Conservation (phyloP, 129 eudicot genomes). For the Lonicera japonica region DNA sequence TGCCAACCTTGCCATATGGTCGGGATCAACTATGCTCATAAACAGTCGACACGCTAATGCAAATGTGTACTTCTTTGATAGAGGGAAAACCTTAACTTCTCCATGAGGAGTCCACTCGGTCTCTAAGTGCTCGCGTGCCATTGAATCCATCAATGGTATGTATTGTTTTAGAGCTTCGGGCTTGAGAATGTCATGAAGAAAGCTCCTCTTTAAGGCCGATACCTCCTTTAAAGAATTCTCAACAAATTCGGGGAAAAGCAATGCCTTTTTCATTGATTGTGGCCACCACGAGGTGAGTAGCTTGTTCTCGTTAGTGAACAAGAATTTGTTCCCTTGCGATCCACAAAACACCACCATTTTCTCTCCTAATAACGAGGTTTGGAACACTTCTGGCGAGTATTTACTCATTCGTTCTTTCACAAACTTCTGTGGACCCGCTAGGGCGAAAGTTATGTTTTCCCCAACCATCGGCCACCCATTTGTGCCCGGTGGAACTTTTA, state of each 20-base stretch:
- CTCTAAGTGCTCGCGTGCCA: neutral
- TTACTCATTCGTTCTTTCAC: neutral
- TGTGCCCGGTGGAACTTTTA: neutral
- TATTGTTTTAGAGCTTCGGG: neutral
- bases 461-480: neutral
- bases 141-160: neutral
- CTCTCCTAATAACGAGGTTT: neutral
- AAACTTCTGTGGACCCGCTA: neutral
- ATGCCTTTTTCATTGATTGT: neutral
- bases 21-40: neutral
- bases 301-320: neutral
- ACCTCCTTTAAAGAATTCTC: neutral
- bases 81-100: neutral
- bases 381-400: neutral
- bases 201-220: neutral
- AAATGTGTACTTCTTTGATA: neutral
- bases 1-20: neutral
- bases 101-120: neutral
- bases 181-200: neutral
- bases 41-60: neutral
- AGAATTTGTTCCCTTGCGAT: neutral
- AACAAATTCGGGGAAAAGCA: neutral
- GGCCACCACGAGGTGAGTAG: neutral
- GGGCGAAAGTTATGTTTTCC: neutral
- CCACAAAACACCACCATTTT: neutral